These are phyloP conservation scores for Akanthomyces lecanii DNA, from an alignment of 2,329 filamentous ascomycete genomes.

Conservation along the genomic window DNA sequence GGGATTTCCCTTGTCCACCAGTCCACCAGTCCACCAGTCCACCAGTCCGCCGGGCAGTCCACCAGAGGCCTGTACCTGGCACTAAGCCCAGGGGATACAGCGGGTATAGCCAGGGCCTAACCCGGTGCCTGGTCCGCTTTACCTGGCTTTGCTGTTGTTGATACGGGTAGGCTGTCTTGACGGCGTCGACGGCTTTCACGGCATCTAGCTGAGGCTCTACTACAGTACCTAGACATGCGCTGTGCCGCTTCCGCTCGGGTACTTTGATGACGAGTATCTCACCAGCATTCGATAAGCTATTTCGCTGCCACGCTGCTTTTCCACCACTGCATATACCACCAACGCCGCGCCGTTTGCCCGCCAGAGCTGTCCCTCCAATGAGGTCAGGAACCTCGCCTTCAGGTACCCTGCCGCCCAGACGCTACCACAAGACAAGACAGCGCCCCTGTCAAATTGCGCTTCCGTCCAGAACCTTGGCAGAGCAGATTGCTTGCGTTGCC, in stretches of 20 bases:
- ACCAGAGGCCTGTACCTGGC: neutral
- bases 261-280: too few relatives aligned
- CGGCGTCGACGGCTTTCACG: neutral
- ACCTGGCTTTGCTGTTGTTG: too few relatives aligned
- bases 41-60: too few relatives aligned
- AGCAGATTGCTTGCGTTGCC: neutral
- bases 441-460: conserved; percentile 2
- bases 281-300: too few relatives aligned
- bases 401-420: neutral
- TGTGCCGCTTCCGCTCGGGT: too few relatives aligned
- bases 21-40: too few relatives aligned
- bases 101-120: neutral
- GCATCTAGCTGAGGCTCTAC: neutral
- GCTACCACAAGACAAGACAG: neutral
- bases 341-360: neutral
- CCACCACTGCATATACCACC: neutral
- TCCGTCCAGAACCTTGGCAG: conserved; percentile 1
- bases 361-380: neutral
- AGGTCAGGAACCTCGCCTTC: neutral
- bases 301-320: too few relatives aligned
- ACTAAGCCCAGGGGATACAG: conserved; percentile 7
- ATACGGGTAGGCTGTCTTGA: neutral
- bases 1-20: neutral
- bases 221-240: too few relatives aligned
- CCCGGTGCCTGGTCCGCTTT: too few relatives aligned